Base-by-base conservation (phyloP, 768 basidiomycete species). In the Tylopilus plumbeoviolaceoides region DNA sequence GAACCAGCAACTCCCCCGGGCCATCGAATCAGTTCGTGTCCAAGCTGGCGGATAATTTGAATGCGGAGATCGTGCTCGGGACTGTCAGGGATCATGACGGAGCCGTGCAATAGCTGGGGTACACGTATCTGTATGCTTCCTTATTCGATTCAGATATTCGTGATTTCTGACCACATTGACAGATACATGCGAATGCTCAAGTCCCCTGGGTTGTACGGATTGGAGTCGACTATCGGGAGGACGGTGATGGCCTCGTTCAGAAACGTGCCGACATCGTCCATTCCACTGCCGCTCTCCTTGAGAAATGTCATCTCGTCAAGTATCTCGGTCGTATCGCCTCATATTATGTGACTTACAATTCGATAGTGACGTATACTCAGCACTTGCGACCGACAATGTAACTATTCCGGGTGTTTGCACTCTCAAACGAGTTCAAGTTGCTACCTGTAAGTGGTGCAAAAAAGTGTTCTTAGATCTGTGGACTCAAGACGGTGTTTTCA, bases 1-100 rank as follows among this genome's bases (percentile, higher is more conserved):
- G 76, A 98, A 98, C 64, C 94, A 97, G 71, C 97, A 98, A 67
- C 79, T 99, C 14, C 97, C 95, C n/a, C n/a, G n/a, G n/a, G n/a
- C n/a, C 0, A 99, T 99, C 66, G 97, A 99, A 72, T 15, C 97
- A 98, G 72, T 91, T 95, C 56, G 91, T 99, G 27, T 76, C 84
- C 33, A 93, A 89, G 68, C 75, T 99, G 58, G 90, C 92, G 25
- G 97, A 99, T 65, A 95, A 97, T 64, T 70, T 98, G 61, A 98
- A 98, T 68, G 97, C 95, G 14, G 97, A 98, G 74, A 89, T 98
- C 40, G 95, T 98, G 1, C 76, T 97, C 17, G 97, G 97, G 6
- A 94, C 90, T 0, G 85, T 98, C 50, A 77, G 97, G 59, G 98
- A 97, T 71, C 78, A 94, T 20, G 94, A 98, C 62, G 95, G 98